Evolutionary conservation across 345 rosid genomes (phyloP), one percentile per base, ranked within the genome.

Genomic region (Boechera retrofracta): DNA sequence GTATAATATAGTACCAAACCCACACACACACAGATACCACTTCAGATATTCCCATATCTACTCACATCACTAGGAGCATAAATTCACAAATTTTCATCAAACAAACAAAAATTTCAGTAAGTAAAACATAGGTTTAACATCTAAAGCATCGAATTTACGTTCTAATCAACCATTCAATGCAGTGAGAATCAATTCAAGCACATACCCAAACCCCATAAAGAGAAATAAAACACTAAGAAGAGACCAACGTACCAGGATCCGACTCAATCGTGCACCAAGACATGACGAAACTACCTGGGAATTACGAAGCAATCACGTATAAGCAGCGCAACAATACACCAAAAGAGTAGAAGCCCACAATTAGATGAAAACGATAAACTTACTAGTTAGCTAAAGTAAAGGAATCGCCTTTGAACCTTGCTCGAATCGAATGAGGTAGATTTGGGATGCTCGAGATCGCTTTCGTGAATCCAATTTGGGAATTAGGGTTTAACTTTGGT

Each of bases 191-290:
- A 32, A 15, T 31, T 44, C 44, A 2, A 12, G 58, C 31, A 67
- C 6, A 59, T 54, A 59, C 52, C 57, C 35, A 36, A 49, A 38
- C 26, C 3, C 15, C 35, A 26, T 21, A 0, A 21, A 59, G 24
- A 54, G 12, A 28, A 16, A 51, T 28, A 18, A 12, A 68, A 13
- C n/a, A 16, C 10, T 3, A 16, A 45, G 21, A 51, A 18, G 65
- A 54, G 44, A 32, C 2, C 1, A 78, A 39, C 74, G 62, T 86
- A 94, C 97, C 98, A 24, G 98, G 98, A 83, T 94, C 98, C 7
- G 98, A 94, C 80, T 94, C 98, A 10, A 94, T 92, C 11, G 98
- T 94, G 87, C 98, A 92, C 97, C 98, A 94, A 85, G 98, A 94
- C 98, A 94, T 94, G 82, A 58, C 56, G 69, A 59, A 61, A 47